phyloP scores from a whole-genome alignment of 202 grass and related monocot genomes.

The Cymbopogon flexuosus region DNA sequence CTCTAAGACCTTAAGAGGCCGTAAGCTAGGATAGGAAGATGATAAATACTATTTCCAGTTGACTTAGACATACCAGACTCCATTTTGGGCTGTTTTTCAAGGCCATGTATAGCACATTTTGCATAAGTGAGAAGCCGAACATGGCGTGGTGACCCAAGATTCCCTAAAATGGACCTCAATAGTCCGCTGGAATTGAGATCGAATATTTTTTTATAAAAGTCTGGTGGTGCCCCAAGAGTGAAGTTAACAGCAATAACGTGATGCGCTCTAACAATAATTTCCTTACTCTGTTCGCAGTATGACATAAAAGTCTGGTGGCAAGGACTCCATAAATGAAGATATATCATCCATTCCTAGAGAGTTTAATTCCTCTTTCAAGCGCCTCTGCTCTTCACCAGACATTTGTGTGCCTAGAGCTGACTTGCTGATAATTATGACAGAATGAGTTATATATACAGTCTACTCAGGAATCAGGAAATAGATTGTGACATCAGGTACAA shows the following conservation, averaged over 20 bases:
- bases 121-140: slow-evolving; percentile 77
- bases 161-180: slow-evolving; percentile 78
- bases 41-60: not conserved
- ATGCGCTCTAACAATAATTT: not conserved
- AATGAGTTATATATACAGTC: slow-evolving; percentile 4
- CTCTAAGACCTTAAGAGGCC: not conserved
- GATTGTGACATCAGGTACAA: not conserved
- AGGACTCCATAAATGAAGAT: slow-evolving; percentile 83
- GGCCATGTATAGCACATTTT: slow-evolving; percentile 71
- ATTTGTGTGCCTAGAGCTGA: slow-evolving; percentile 69
- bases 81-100: slow-evolving; percentile 48
- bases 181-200: slow-evolving; percentile 55
- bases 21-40: not conserved
- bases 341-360: slow-evolving; percentile 79
- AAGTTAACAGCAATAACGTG: slow-evolving; percentile 3
- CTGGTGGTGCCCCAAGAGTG: slow-evolving; percentile 4
- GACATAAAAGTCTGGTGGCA: slow-evolving; percentile 69
- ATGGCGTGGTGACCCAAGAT: slow-evolving; percentile 58
- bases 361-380: slow-evolving; percentile 58
- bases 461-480: not conserved
- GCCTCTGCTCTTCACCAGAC: slow-evolving; percentile 70
- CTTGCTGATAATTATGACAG: slow-evolving; percentile 53
- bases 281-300: slow-evolving; percentile 87
- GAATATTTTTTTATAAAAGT: slow-evolving; percentile 29
- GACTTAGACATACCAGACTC: slow-evolving; percentile 34